Percentiles rank a stretch among this genome's conserved stretches.
These are phyloP conservation scores for Populus hybrid DNA, from an alignment of 441 rosid species.

Conservation along the genomic window DNA sequence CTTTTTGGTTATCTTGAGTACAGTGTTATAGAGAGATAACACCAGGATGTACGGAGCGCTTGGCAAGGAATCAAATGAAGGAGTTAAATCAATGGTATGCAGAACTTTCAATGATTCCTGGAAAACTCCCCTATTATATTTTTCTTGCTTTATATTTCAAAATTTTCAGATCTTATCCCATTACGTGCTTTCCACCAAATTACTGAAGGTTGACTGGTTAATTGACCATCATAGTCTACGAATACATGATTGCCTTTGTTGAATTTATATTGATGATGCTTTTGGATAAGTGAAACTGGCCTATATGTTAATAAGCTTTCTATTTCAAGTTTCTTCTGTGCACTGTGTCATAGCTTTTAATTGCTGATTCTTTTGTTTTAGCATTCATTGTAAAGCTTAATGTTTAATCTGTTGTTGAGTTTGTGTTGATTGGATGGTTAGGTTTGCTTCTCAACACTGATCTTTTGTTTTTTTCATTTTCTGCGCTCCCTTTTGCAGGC, in stretches of 20 bases:
- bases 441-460: not conserved
- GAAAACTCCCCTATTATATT: not conserved
- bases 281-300: not conserved
- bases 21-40: conserved; percentile 73
- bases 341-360: not conserved
- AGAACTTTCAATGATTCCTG: not conserved
- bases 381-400: not conserved
- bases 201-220: not conserved
- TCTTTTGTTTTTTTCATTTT: not conserved
- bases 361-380: not conserved
- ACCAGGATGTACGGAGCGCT: conserved; percentile 64
- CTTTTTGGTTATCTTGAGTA: conserved; percentile 11
- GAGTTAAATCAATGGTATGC: conserved; percentile 75
- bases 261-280: not conserved
- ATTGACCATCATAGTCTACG: not conserved
- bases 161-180: not conserved
- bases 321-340: not conserved
- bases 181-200: not conserved
- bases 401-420: conserved; percentile 2
- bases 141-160: not conserved
- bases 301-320: not conserved
- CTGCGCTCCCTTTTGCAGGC: conserved; percentile 43
- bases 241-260: not conserved
- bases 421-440: not conserved
- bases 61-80: conserved; percentile 82